phyloP scores from a whole-genome alignment of 495 filamentous ascomycete genomes.

The Podospora bellae-mahoneyi region DNA sequence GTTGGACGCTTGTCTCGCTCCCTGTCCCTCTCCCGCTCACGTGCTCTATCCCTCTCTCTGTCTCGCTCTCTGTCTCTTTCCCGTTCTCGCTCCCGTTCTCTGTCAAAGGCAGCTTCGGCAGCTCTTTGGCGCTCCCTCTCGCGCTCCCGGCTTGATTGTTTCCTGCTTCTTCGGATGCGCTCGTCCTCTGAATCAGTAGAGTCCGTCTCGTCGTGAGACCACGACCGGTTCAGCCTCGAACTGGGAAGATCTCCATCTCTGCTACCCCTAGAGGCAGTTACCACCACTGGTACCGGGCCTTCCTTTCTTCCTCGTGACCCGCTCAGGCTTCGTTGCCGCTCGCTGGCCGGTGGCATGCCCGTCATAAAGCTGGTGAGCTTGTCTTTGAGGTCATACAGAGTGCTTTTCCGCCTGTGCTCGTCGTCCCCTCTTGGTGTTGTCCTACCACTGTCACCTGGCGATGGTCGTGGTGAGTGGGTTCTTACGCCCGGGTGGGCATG shows the following conservation, averaged over 20 bases:
- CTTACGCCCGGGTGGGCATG: background rate
- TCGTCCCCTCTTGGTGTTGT: constrained; percentile 18
- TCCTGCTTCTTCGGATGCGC: constrained; percentile 9
- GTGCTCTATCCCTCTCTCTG: constrained; percentile 21
- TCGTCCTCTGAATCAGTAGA: constrained; percentile 25
- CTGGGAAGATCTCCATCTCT: constrained; percentile 17
- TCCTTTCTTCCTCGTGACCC: constrained; percentile 23
- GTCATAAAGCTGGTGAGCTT: constrained; percentile 25
- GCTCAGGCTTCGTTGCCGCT: constrained; percentile 27
- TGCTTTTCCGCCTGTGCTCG: constrained; percentile 14
- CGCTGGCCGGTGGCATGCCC: constrained; percentile 5
- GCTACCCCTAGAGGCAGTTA: constrained; percentile 7
- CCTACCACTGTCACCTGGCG: background rate
- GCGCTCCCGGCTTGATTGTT: constrained; percentile 15
- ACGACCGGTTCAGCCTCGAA: constrained; percentile 23
- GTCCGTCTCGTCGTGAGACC: constrained; percentile 26
- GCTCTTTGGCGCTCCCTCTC: constrained; percentile 9
- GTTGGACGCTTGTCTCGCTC: constrained; percentile 23
- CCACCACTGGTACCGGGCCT: constrained; percentile 8
- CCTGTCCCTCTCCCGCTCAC: constrained; percentile 20
- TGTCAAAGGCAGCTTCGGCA: background rate
- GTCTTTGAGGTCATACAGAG: constrained; percentile 25
- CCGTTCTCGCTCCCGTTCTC: constrained; percentile 17
- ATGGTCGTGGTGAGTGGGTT: constrained; percentile 13
- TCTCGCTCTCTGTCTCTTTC: constrained; percentile 23